Evolutionary conservation across 1,284 basidiomycete species (phyloP).

Genomic region (Heliocybe sulcata): DNA sequence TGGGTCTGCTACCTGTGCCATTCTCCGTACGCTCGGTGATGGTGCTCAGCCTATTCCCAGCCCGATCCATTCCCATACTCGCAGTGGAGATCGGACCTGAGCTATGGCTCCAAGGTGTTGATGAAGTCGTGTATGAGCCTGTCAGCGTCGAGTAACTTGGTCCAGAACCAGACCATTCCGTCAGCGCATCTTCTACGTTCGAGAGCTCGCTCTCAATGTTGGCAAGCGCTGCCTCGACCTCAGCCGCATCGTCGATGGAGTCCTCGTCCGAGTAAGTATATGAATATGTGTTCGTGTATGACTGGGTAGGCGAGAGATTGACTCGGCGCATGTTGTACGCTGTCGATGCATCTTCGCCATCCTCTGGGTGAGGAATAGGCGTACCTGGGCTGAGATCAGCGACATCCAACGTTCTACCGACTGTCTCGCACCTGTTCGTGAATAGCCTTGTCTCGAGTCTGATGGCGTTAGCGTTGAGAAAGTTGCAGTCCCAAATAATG

Average conservation of each 20-base stretch:
- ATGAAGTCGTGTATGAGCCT: neutral
- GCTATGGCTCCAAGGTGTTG: neutral
- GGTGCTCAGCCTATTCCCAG: constrained; percentile 22
- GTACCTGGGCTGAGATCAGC: constrained; percentile 15
- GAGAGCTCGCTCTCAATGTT: constrained; percentile 59
- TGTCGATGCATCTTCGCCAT: constrained; percentile 29
- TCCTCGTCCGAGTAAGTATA: constrained; percentile 30
- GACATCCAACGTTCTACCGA: neutral
- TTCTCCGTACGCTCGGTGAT: constrained; percentile 32
- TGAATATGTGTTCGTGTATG: constrained; percentile 10
- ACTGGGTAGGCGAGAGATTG: constrained; percentile 29
- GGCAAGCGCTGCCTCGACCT: constrained; percentile 62
- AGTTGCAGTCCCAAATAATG: constrained; percentile 41
- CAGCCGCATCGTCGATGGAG: constrained; percentile 36
- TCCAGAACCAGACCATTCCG: constrained; percentile 42
- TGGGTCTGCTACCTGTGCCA: neutral
- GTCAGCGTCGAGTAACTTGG: neutral
- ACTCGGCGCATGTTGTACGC: constrained; percentile 31
- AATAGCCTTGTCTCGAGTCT: constrained; percentile 12
- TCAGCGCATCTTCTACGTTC: constrained; percentile 50
- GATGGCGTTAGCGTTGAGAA: constrained; percentile 38
- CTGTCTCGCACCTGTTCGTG: neutral
- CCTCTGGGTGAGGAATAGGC: constrained; percentile 27
- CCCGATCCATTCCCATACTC: neutral
- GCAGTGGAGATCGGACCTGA: neutral